A percentile compares a stretch with the other conserved stretches of the same genome.
These are phyloP conservation scores for Arachnomyces sp. DNA, from an alignment of 2,329 filamentous ascomycete genomes.

Conservation along the genomic window DNA sequence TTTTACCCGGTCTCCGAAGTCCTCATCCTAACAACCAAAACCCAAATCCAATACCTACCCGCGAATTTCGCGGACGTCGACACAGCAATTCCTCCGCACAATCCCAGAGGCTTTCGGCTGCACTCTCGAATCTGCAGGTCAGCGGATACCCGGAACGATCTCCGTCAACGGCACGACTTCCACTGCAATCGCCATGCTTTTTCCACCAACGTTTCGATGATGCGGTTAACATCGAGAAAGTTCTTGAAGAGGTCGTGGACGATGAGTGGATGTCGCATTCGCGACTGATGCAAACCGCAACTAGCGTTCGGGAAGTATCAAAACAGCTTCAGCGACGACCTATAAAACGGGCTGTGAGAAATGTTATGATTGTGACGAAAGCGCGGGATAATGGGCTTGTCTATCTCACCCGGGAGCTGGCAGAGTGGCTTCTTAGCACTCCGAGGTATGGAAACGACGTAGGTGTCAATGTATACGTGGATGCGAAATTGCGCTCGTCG, in stretches of 20 bases:
- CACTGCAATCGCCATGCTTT: constrained; percentile 87
- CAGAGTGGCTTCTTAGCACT: constrained; percentile 79
- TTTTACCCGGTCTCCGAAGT: constrained; percentile 28
- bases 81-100: constrained; percentile 34
- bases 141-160: constrained; percentile 35
- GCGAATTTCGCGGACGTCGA: constrained; percentile 20
- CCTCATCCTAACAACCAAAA: constrained; percentile 14
- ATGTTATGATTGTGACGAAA: constrained; percentile 98
- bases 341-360: constrained; percentile 82
- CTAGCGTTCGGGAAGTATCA: constrained; percentile 87
- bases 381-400: constrained; percentile 92
- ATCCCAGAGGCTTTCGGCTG: constrained; percentile 55
- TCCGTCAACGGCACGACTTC: constrained; percentile 44
- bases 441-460: constrained; percentile 80
- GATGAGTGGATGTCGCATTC: constrained; percentile 87
- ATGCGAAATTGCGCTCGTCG: constrained; percentile 81
- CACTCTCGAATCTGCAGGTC: constrained; percentile 45
- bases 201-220: constrained; percentile 97
- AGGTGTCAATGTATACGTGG: constrained; percentile 97
- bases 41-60: no score
- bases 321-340: constrained; percentile 89
- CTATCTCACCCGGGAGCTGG: constrained; percentile 74
- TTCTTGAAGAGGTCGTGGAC: constrained; percentile 87
- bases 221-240: constrained; percentile 87
- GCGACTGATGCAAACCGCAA: constrained; percentile 87